Evolutionary conservation across 306 rosid genomes (phyloP).

Genomic region (Oemleria cerasiformis): DNA sequence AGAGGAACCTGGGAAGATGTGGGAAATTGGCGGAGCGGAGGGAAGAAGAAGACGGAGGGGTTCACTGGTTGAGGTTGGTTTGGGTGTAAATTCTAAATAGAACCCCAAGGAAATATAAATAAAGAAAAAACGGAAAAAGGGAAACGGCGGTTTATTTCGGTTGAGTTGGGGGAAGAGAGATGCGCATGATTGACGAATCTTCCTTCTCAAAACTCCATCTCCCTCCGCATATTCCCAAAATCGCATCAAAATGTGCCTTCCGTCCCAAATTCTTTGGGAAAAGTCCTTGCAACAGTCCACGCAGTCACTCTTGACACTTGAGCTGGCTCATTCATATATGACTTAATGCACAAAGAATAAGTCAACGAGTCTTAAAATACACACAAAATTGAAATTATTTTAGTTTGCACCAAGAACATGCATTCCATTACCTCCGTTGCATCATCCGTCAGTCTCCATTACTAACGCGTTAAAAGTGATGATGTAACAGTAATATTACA

Average conservation of each 20-base stretch:
- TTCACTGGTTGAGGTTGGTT: no score
- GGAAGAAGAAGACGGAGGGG: neutral
- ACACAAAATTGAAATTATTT: no score
- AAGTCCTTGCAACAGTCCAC: no score
- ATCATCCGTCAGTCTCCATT: no score
- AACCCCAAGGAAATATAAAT: neutral
- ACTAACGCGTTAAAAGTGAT: no score
- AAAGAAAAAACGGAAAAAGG: neutral
- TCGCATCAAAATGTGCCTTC: neutral
- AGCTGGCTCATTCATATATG: no score
- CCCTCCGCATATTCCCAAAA: conserved; percentile 8
- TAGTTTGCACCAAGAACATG: no score
- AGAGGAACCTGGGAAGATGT: conserved; percentile 40
- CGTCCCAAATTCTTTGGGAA: neutral
- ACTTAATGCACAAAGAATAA: no score
- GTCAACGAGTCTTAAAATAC: no score
- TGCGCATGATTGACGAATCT: conserved; percentile 8
- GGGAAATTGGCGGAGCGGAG: conserved; percentile 18
- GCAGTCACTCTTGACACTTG: no score
- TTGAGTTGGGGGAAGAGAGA: conserved; percentile 21
- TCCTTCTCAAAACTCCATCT: neutral
- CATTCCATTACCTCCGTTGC: no score
- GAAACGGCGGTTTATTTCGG: neutral
- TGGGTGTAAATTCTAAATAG: neutral
- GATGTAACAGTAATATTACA: no score